A percentile compares a stretch with the other conserved stretches of the same genome.
These are phyloP conservation scores for Monosporozyma unispora DNA, from an alignment of 805 yeast genomes.

Conservation along the genomic window DNA sequence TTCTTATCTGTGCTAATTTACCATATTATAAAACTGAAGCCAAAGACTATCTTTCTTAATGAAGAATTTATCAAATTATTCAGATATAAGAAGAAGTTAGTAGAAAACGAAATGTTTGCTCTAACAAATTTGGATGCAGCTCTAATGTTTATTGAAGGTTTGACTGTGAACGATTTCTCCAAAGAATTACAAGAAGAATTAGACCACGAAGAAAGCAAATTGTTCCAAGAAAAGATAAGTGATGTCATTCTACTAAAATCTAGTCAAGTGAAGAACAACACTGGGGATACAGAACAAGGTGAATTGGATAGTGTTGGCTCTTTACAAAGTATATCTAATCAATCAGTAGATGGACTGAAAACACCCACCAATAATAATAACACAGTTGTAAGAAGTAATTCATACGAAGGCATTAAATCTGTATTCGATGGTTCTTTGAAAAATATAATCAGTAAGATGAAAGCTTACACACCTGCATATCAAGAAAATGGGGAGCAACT, in stretches of 20 bases:
- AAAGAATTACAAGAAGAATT: slow-evolving; percentile 13
- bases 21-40: slow-evolving; percentile 18
- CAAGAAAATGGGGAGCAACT: not conserved
- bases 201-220: slow-evolving; percentile 7
- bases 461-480: slow-evolving; percentile 25
- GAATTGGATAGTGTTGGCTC: not conserved
- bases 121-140: slow-evolving; percentile 30
- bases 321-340: not conserved
- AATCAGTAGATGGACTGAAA: not conserved
- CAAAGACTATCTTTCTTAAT: slow-evolving; percentile 22
- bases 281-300: not conserved
- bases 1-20: slow-evolving; percentile 26
- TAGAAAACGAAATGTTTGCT: slow-evolving; percentile 27
- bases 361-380: not conserved
- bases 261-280: not conserved
- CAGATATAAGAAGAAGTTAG: slow-evolving; percentile 26
- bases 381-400: slow-evolving; percentile 11
- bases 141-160: slow-evolving; percentile 25
- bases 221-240: slow-evolving; percentile 16
- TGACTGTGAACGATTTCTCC: slow-evolving; percentile 20
- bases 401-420: slow-evolving; percentile 24
- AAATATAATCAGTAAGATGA: slow-evolving; percentile 25
- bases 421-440: slow-evolving; percentile 26
- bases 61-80: slow-evolving; percentile 26
- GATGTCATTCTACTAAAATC: slow-evolving; percentile 16